Base-by-base conservation (phyloP, 306 rosid genomes). In the Rosa lucieae region DNA sequence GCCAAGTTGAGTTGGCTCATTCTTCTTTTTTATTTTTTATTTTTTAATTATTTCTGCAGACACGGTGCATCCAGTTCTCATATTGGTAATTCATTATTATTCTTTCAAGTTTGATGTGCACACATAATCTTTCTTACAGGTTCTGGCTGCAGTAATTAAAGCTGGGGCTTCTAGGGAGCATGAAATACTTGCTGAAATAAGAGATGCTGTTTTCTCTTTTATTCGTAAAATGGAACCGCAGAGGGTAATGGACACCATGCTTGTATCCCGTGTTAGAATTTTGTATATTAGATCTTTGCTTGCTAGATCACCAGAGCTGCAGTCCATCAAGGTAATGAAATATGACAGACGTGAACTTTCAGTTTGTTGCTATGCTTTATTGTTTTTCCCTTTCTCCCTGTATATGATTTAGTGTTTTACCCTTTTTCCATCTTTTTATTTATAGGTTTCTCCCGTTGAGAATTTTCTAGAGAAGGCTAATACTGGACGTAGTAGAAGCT, bases 161-260 rank as follows among this genome's bases (percentile, higher is more conserved):
- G 99, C 99, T 47, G 99, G 99, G 85, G 97, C 99, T 78, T 88
- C 99, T 80, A 90, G 99, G 85, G 99, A 94, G 84, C 99, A 94
- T 86, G 99, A 92, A 86, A 94, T 94, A 84, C 97, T 94, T 59
- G 97, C 97, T 82, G 99, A 94, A 90, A 94, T 94, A 61, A 87
- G 95, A 85, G 97, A 92, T 86, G 89, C 95, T 44, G 97, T 94
- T 81, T 94, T 94, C 90, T 86, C 97, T 70, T 94, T 94, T 81
- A 85, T 94, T 20, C 90, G 95, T 78, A 94, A 94, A 83, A 91
- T 94, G 97, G 99, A 94, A 85, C 97, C 97, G 13, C 90, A 90
- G 88, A 85, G 97, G 82, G 99, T 92, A 14, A 94, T 94, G 99
- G 99, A 94, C 83, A 92, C 99, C 76, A 94, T 94, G 99, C 97